Conservation (phyloP, 768 basidiomycete species). For the Russula compacta region DNA sequence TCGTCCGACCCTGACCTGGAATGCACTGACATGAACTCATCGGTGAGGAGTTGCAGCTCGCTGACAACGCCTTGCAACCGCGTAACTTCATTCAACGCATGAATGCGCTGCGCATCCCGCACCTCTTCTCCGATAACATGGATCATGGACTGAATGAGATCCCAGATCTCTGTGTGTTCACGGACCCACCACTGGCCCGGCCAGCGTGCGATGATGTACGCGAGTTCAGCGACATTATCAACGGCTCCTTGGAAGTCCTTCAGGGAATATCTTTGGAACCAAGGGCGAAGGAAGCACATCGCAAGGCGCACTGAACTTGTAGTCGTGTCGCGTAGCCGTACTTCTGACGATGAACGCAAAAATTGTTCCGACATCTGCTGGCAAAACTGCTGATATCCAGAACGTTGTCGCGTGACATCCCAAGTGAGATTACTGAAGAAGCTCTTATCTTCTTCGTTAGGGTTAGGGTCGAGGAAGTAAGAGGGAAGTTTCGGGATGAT, state of each 20-base stretch:
- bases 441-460: slow-evolving; percentile 26
- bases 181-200: slow-evolving; percentile 59
- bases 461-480: slow-evolving; percentile 45
- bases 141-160: slow-evolving; percentile 49
- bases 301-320: slow-evolving; percentile 60
- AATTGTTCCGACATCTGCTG: slow-evolving; percentile 58
- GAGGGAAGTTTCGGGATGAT: slow-evolving; percentile 62
- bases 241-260: slow-evolving; percentile 33
- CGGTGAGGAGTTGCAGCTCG: slow-evolving; percentile 38
- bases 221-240: slow-evolving; percentile 30
- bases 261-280: slow-evolving; percentile 48
- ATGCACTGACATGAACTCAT: slow-evolving; percentile 29
- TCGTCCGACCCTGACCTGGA: slow-evolving; percentile 22
- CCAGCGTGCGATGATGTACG: slow-evolving; percentile 39
- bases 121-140: slow-evolving; percentile 60
- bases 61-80: slow-evolving; percentile 43
- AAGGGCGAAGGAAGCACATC: slow-evolving; percentile 56
- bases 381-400: slow-evolving; percentile 62
- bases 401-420: slow-evolving; percentile 52
- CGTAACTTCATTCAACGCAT: slow-evolving; percentile 37
- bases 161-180: slow-evolving; percentile 53
- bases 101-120: slow-evolving; percentile 37
- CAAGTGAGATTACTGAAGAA: slow-evolving; percentile 37
- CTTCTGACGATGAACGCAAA: slow-evolving; percentile 43
- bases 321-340: slow-evolving; percentile 56